Base-by-base conservation (phyloP, 495 filamentous ascomycete genomes). In the Aspergillus affinis region DNA sequence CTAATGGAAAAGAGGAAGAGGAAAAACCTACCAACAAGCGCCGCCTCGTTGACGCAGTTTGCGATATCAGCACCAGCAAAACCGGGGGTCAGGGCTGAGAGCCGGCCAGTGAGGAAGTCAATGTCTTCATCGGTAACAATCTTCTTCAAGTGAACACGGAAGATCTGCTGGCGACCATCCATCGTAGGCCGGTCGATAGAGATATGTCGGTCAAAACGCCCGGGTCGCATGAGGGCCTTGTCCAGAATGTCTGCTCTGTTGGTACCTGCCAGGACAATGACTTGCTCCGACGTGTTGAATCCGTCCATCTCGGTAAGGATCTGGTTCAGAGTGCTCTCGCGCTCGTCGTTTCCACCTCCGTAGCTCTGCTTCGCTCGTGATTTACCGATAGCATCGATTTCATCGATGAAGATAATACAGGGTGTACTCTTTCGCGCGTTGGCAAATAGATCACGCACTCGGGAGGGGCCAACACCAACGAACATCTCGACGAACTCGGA, bases 401-500 rank as follows among this genome's bases (percentile, higher is more conserved):
- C 94, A 69, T 98, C 94, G 65, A 98, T 97, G 80, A 98, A 98
- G 72, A 98, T 94, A 73, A 98, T 98, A 76, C 94, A 98, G 3
- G 94, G 94, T 4, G 95, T 89, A 74, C 92, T 94, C 79, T 97
- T 97, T 46, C 95, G 84, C 12, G 94, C 94, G 63, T 90, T 97
- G 49, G 91, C 88, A 65, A 98, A 98, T 44, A 98, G 82, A 74
- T 98, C 94, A 69, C 94, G 85, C 47, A 98, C 94, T 69, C 94
- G 86, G 10, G 92, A 97, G 36, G 94, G 89, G 77, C 94, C 94
- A 54, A 98, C 94, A 82, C 94, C 94, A 47, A 98, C 94, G 66
- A 98, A 98, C 92, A 98, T 98, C 76, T 98, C 94, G 45, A 98
- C 92, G 65, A 98, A 98, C 69, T 98, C 94, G 21, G 94, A 98